phyloP scores from a whole-genome alignment of 192 early-diverging fungal genomes.

The Coemansia sp. region DNA sequence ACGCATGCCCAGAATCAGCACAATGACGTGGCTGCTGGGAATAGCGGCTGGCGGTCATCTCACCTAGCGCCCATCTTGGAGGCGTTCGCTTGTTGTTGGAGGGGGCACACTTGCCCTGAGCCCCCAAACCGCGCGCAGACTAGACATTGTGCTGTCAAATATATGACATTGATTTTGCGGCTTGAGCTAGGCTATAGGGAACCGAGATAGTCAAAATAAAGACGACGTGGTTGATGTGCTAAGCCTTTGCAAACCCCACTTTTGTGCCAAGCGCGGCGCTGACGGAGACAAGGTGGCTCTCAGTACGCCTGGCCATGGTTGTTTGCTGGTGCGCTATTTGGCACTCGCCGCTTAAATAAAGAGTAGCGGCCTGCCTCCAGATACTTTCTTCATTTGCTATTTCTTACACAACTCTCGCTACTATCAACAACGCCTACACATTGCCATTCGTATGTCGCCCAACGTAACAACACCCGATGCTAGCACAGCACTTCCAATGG shows the following conservation, averaged over 20 bases:
- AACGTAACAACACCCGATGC: slow-evolving; percentile 7
- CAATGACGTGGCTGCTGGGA: slow-evolving; percentile 4
- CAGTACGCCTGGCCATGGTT: background rate
- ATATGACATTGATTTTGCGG: slow-evolving; percentile 12
- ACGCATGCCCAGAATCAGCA: background rate
- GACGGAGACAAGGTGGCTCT: background rate
- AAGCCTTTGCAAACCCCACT: slow-evolving; percentile 8
- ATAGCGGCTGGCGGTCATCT: slow-evolving; percentile 10
- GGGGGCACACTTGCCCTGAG: background rate
- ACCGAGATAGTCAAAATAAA: slow-evolving; percentile 1
- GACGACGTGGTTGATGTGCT: background rate
- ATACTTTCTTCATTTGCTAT: background rate
- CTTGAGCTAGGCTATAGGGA: background rate
- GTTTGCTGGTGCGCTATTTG: background rate
- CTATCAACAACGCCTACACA: background rate
- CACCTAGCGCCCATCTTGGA: slow-evolving; percentile 2
- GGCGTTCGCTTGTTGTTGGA: background rate
- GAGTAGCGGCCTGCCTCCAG: background rate
- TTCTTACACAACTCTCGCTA: background rate
- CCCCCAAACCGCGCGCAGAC: slow-evolving; percentile 2
- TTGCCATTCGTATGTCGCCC: slow-evolving; percentile 17
- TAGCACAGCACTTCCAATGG: slow-evolving; percentile 17
- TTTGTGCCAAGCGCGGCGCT: slow-evolving; percentile 6
- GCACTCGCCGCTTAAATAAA: background rate
- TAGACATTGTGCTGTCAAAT: slow-evolving; percentile 12